Evolutionary conservation across 306 rosid species (phyloP).

Genomic region (Oemleria cerasiformis): DNA sequence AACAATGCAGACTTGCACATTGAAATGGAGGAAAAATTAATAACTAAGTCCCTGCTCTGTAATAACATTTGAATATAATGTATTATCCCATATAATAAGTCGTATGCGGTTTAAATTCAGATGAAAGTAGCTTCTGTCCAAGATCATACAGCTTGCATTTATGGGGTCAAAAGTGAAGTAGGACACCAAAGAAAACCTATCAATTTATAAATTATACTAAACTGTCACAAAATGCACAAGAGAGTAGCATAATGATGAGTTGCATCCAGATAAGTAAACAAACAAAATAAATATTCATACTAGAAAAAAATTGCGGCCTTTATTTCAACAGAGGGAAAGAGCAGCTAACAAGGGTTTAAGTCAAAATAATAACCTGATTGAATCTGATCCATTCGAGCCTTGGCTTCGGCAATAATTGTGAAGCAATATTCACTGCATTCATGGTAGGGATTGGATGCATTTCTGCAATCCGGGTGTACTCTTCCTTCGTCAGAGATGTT

Average conservation of each 20-base stretch:
- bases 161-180: neutral
- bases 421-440: constrained; percentile 90
- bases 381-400: constrained; percentile 39
- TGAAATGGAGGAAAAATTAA: neutral
- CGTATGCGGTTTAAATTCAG: neutral
- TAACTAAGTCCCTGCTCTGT: neutral
- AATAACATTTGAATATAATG: neutral
- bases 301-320: too few species aligned
- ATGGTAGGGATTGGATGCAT: constrained; percentile 78
- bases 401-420: constrained; percentile 65
- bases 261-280: too few species aligned
- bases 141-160: too few species aligned
- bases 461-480: constrained; percentile 89
- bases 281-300: too few species aligned
- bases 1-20: neutral
- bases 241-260: too few species aligned
- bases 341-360: neutral
- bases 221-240: neutral
- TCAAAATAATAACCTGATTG: constrained; percentile 36
- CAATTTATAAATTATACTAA: neutral
- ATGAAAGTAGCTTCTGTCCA: neutral
- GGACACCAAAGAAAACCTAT: neutral
- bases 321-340: too few species aligned
- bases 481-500: constrained; percentile 70
- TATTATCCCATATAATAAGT: constrained; percentile 2